Evolutionary conservation across 108 stramenopile genomes (phyloP), one percentile per base, ranked within the genome.

Genomic region (Nitzschia inconspicua): DNA sequence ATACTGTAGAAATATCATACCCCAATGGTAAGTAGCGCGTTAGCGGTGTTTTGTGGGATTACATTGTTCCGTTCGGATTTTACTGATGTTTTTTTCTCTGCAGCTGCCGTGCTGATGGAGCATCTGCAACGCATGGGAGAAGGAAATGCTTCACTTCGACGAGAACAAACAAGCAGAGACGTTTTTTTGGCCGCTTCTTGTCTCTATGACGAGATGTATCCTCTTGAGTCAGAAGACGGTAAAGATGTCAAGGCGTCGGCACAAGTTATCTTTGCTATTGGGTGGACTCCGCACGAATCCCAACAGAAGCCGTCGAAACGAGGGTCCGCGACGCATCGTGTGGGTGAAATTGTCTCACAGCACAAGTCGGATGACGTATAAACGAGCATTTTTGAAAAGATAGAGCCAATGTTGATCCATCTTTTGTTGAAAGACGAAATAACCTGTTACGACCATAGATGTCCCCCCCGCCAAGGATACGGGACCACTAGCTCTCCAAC

Each of bases 121-220:
- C 95, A 98, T 65, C 75, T 98, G 26, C 88, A 78, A 63, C 72
- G 94, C n/a, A 98, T 98, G 97, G 97, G 97, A 6, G 97, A 98
- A 65, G 74, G 80, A 39, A 93, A 92, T 65, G 96, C 95, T 0
- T 82, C 82, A 27, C 46, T 79, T 25, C 73, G 77, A 40, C 60
- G 68, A 23, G 65, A 63, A 26, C 68, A 80, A 30, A 82, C 83
- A 8, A 71, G 75, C 14, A 32, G 65, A 56, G 97, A 96, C 47
- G 89, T 95, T 0, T 93, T 98, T 62, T 60, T 98, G 41, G 91
- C 95, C 0, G 78, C 89, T 1, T 91, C 97, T 0, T 88, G 93
- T 52, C 63, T 96, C 16, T 98, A 99, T 51, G 78, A 94, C 54
- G 83, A 90, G 59, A 68, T 95, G 70, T 97, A 82, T 65, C 56